A percentile compares a stretch with the other conserved stretches of the same genome.
Conservation (phyloP, 441 rosid species). For the Hypseocharis bilobata region DNA sequence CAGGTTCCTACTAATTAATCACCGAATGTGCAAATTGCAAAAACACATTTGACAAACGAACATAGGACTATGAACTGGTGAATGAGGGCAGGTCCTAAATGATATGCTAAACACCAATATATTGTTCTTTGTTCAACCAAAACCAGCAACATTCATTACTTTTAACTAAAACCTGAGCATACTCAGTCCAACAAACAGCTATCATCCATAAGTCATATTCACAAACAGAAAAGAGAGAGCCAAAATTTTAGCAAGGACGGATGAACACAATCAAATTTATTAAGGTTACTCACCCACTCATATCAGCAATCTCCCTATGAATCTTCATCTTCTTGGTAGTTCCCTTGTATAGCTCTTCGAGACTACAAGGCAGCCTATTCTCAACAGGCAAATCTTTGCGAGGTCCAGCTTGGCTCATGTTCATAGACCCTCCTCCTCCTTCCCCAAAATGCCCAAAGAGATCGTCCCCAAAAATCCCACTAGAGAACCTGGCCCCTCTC, state of each 20-base stretch:
- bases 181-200: too few species aligned
- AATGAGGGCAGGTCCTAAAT: background rate
- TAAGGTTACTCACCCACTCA: conserved; percentile 44
- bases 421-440: conserved; percentile 42
- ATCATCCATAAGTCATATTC: too few species aligned
- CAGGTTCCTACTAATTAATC: too few species aligned
- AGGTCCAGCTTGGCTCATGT: conserved; percentile 39
- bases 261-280: background rate
- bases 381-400: conserved; percentile 41
- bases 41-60: background rate
- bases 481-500: conserved; percentile 47
- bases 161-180: too few species aligned
- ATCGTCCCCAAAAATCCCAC: conserved; percentile 56
- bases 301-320: conserved; percentile 52
- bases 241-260: background rate
- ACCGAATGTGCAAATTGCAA: background rate
- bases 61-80: background rate
- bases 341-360: conserved; percentile 75
- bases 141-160: background rate
- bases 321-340: conserved; percentile 77
- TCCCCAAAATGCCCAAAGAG: conserved; percentile 40
- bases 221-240: background rate
- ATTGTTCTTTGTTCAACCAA: background rate
- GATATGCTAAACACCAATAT: background rate
- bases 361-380: conserved; percentile 59